These are phyloP conservation scores for Mychonastes homosphaera DNA, from an alignment of 139 green algal genomes.

Conservation along the genomic window DNA sequence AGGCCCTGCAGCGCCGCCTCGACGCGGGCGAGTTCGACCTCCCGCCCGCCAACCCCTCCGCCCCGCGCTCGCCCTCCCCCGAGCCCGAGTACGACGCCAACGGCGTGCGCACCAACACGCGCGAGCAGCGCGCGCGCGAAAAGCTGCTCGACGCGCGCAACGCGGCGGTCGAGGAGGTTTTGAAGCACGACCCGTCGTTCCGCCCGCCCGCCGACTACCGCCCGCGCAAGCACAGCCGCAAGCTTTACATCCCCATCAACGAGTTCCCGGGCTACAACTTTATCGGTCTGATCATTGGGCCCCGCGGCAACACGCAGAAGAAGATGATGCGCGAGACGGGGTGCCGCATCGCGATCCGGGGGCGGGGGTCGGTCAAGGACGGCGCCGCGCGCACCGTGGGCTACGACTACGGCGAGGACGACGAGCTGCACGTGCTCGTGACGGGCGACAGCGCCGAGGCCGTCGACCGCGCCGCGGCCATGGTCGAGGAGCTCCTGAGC, in stretches of 20 bases:
- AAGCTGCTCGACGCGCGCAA: constrained; percentile 55
- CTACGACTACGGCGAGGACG: constrained; percentile 89
- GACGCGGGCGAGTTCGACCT: constrained; percentile 13
- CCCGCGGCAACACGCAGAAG: constrained; percentile 96
- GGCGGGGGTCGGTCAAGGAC: constrained; percentile 39
- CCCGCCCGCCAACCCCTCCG: constrained; percentile 52
- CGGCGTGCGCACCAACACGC: constrained; percentile 81
- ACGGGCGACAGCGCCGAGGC: constrained; percentile 79
- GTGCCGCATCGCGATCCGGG: constrained; percentile 90
- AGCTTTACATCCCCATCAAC: constrained; percentile 86
- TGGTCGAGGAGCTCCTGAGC: constrained; percentile 25
- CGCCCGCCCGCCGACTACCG: constrained; percentile 79
- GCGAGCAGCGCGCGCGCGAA: constrained; percentile 59
- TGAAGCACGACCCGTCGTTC: constrained; percentile 75
- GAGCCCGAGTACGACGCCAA: constrained; percentile 84
- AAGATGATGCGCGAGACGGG: constrained; percentile 91
- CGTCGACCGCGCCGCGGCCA: constrained; percentile 21
- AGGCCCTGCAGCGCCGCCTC: no score
- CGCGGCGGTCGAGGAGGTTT: constrained; percentile 82
- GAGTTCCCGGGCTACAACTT: constrained; percentile 90
- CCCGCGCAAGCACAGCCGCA: constrained; percentile 39
- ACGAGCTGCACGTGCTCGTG: constrained; percentile 96
- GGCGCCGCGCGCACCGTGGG: constrained; percentile 59
- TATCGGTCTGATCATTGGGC: constrained; percentile 98
- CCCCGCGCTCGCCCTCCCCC: constrained; percentile 77